phyloP scores from a whole-genome alignment of 176 grass and related monocot species.

The Oryza glaberrima region DNA sequence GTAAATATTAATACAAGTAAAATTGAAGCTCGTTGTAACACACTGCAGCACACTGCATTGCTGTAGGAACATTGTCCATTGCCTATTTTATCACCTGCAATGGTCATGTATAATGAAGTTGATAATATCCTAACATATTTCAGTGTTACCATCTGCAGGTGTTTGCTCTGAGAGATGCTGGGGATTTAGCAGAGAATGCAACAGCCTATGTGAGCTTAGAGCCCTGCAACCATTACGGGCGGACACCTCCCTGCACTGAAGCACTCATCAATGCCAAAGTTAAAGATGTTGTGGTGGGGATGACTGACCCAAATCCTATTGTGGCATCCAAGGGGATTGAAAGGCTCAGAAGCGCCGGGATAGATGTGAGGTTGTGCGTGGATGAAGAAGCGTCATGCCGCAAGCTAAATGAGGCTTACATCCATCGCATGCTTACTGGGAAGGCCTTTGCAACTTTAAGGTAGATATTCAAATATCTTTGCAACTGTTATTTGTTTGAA shows the following conservation, averaged over 20 bases:
- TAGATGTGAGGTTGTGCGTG: slow-evolving; percentile 62
- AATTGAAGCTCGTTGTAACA: background rate
- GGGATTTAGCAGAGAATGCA: slow-evolving; percentile 67
- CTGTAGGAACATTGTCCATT: background rate
- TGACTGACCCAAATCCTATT: slow-evolving; percentile 93
- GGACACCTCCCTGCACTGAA: slow-evolving; percentile 88
- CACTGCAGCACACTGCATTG: background rate
- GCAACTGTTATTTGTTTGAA: background rate
- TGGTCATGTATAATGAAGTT: background rate
- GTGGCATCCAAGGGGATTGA: slow-evolving; percentile 92
- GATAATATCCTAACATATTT: background rate
- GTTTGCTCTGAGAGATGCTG: slow-evolving; percentile 89
- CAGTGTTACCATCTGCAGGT: slow-evolving; percentile 55
- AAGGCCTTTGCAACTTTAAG: slow-evolving; percentile 86
- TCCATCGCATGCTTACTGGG: slow-evolving; percentile 79
- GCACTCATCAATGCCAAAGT: slow-evolving; percentile 74
- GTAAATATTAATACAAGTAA: background rate
- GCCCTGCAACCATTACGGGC: slow-evolving; percentile 87
- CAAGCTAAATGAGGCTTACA: slow-evolving; percentile 78
- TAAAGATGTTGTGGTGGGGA: slow-evolving; percentile 88
- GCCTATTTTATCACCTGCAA: background rate
- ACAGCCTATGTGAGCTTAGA: slow-evolving; percentile 90
- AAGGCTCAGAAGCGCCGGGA: slow-evolving; percentile 65
- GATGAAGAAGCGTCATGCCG: slow-evolving; percentile 83
- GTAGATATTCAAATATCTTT: slow-evolving; percentile 48